Evolutionary conservation across 345 rosid species (phyloP).

Genomic region (Barbarea vulgaris): DNA sequence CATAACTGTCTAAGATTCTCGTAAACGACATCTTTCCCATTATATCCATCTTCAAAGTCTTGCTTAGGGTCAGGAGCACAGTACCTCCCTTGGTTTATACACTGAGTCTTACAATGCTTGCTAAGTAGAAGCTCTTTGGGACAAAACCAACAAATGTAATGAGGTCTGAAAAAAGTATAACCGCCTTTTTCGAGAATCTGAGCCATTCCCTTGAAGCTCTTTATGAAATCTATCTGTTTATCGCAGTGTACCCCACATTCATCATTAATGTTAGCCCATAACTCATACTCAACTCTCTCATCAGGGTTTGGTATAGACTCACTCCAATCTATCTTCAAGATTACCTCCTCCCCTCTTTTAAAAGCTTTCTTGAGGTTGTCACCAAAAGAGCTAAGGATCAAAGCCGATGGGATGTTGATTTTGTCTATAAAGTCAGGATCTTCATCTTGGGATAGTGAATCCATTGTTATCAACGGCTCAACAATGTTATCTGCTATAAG

Average conservation of each 20-base stretch:
- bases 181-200: slow-evolving; percentile 88
- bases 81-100: slow-evolving; percentile 91
- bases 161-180: slow-evolving; percentile 78
- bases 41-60: slow-evolving; percentile 71
- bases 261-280: slow-evolving; percentile 93
- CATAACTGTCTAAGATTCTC: slow-evolving; percentile 96
- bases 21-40: slow-evolving; percentile 82
- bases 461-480: slow-evolving; percentile 86
- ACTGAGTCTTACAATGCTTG: slow-evolving; percentile 81
- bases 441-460: slow-evolving; percentile 51
- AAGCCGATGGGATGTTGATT: slow-evolving; percentile 78
- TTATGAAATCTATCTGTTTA: slow-evolving; percentile 81
- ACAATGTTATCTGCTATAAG: slow-evolving; percentile 63
- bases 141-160: slow-evolving; percentile 88
- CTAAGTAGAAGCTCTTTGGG: slow-evolving; percentile 64
- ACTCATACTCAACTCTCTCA: slow-evolving; percentile 87
- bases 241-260: slow-evolving; percentile 85
- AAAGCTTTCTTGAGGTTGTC: slow-evolving; percentile 67
- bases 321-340: slow-evolving; percentile 80
- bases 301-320: slow-evolving; percentile 95
- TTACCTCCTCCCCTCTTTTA: slow-evolving; percentile 57
- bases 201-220: slow-evolving; percentile 78
- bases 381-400: slow-evolving; percentile 64
- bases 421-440: slow-evolving; percentile 56
- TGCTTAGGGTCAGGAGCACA: slow-evolving; percentile 94